These are phyloP conservation scores for Metschnikowia similis DNA, from an alignment of 805 yeast species.

Conservation along the genomic window DNA sequence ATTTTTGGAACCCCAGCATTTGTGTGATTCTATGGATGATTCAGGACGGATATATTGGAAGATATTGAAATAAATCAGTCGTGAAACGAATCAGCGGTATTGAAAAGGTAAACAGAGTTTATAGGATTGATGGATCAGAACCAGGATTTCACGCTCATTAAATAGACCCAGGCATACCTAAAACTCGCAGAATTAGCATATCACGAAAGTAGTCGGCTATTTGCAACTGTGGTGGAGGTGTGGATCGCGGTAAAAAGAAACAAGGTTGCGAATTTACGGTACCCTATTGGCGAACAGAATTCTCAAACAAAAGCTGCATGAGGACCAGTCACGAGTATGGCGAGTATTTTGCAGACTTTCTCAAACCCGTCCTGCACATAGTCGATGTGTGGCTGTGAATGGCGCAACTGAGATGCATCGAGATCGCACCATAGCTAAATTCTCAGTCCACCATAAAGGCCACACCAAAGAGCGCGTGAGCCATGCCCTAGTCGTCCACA, in stretches of 20 bases:
- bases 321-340: neutral
- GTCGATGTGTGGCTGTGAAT: neutral
- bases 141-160: neutral
- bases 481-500: no score
- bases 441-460: no score
- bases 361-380: neutral
- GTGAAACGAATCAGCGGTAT: neutral
- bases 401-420: neutral
- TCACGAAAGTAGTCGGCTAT: neutral
- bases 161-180: neutral
- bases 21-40: neutral
- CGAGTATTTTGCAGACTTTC: neutral
- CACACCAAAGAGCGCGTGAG: no score
- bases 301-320: neutral
- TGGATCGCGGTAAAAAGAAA: slow-evolving; percentile 1
- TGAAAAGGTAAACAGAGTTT: neutral
- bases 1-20: slow-evolving; percentile 6
- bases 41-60: neutral
- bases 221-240: slow-evolving; percentile 4
- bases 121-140: neutral
- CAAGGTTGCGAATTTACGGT: neutral
- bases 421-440: no score
- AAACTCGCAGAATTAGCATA: neutral
- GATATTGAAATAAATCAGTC: neutral
- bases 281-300: neutral